Conservation (phyloP, 1,284 basidiomycete genomes). For the Pseudozyma pruni region DNA sequence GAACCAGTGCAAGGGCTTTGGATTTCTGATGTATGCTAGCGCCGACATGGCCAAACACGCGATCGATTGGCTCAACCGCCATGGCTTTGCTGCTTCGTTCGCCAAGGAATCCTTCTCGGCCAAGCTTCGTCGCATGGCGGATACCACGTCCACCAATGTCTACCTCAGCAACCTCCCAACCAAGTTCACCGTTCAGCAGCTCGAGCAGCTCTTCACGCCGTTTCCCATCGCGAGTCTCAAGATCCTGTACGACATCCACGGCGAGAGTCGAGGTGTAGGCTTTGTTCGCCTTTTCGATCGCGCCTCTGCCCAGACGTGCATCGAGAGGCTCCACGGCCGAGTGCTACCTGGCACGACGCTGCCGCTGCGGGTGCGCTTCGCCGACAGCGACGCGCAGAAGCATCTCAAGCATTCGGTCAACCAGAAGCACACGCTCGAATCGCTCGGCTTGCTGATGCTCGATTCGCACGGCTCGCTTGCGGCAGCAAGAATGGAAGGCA, state of each 20-base stretch:
- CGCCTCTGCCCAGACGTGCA: constrained; percentile 52
- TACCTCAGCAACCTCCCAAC: constrained; percentile 58
- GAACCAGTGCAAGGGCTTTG: constrained; percentile 60
- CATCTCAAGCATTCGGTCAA: constrained; percentile 46
- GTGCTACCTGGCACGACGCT: constrained; percentile 45
- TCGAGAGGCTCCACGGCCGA: constrained; percentile 52
- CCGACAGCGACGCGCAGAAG: constrained; percentile 63
- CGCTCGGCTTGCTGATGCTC: constrained; percentile 16
- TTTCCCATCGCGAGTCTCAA: constrained; percentile 55
- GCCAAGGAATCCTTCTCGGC: constrained; percentile 61
- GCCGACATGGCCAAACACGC: constrained; percentile 51
- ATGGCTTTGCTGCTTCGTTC: constrained; percentile 51
- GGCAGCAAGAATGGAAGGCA: neutral
- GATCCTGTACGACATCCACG: constrained; percentile 55
- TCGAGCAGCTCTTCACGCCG: constrained; percentile 60
- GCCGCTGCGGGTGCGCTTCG: constrained; percentile 58
- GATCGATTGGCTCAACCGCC: constrained; percentile 45
- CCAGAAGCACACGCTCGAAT: constrained; percentile 46
- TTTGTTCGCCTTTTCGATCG: constrained; percentile 56
- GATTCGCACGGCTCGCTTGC: neutral
- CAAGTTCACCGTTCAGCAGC: constrained; percentile 44
- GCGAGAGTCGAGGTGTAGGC: constrained; percentile 55
- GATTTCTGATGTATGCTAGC: constrained; percentile 58
- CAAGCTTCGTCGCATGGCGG: constrained; percentile 52
- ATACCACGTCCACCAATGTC: constrained; percentile 53